Evolutionary conservation across 2,329 filamentous ascomycete genomes (phyloP).

Genomic region (Phyllosticta citrichinensis): DNA sequence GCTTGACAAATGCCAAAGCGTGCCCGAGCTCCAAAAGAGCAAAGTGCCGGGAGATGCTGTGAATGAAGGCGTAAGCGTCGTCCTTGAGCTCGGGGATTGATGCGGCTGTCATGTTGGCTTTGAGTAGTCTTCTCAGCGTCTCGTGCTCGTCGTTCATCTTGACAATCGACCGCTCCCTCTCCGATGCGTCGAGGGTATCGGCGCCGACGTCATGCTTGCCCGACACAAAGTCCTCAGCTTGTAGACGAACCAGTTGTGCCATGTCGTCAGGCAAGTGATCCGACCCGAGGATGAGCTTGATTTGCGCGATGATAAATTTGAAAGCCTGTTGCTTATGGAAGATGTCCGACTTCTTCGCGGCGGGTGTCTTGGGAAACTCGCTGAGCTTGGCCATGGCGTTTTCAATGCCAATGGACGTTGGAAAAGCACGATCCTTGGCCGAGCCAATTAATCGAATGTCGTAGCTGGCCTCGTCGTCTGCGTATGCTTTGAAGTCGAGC

Average conservation of each 20-base stretch:
- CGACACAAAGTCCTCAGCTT: slow-evolving; percentile 74
- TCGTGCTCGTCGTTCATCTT: slow-evolving; percentile 82
- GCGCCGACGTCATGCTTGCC: slow-evolving; percentile 63
- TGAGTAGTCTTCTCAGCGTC: slow-evolving; percentile 74
- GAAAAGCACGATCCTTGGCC: slow-evolving; percentile 79
- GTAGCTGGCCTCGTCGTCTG: slow-evolving; percentile 80
- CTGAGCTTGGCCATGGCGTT: slow-evolving; percentile 79
- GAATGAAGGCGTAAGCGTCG: slow-evolving; percentile 64
- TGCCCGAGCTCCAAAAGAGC: slow-evolving; percentile 81
- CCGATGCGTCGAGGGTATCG: slow-evolving; percentile 61
- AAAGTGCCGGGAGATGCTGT: slow-evolving; percentile 80
- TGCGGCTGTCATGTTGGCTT: slow-evolving; percentile 76
- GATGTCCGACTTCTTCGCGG: slow-evolving; percentile 57
- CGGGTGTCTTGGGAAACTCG: slow-evolving; percentile 58
- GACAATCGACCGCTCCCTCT: slow-evolving; percentile 69
- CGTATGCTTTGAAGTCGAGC: slow-evolving; percentile 73
- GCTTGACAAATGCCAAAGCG: slow-evolving; percentile 71
- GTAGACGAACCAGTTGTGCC: slow-evolving; percentile 70
- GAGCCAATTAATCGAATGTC: slow-evolving; percentile 85
- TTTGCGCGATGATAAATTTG: slow-evolving; percentile 73
- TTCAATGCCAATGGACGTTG: slow-evolving; percentile 75
- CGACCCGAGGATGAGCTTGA: slow-evolving; percentile 81
- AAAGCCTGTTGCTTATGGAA: slow-evolving; percentile 94
- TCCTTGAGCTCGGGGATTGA: slow-evolving; percentile 72
- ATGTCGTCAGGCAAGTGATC: slow-evolving; percentile 87